These are phyloP conservation scores for Xerocomellus amylosporus DNA, from an alignment of 768 basidiomycete species.

Conservation along the genomic window DNA sequence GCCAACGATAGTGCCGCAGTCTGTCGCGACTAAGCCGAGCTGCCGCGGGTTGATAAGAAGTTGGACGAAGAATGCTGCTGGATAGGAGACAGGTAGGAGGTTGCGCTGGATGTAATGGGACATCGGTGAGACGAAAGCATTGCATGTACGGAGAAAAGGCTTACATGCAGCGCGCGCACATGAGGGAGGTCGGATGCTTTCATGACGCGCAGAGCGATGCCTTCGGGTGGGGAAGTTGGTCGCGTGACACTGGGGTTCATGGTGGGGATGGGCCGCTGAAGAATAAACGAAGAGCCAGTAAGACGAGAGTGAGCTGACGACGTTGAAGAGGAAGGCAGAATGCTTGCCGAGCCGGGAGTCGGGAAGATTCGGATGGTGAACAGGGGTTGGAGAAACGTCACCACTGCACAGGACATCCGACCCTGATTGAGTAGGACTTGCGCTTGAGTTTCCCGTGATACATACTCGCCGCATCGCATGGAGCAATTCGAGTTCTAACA, in stretches of 20 bases:
- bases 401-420: not conserved
- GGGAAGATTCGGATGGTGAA: slow-evolving; percentile 18
- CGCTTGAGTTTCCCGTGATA: no score
- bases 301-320: not conserved
- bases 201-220: slow-evolving; percentile 25
- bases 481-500: no score
- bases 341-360: not conserved
- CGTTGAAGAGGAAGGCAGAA: no score
- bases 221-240: slow-evolving; percentile 3
- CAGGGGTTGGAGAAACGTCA: not conserved
- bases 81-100: slow-evolving; percentile 29
- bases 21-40: slow-evolving; percentile 30
- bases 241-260: slow-evolving; percentile 6
- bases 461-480: not conserved
- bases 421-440: not conserved
- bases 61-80: slow-evolving; percentile 31
- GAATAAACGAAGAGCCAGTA: not conserved
- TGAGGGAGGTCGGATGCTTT: slow-evolving; percentile 28
- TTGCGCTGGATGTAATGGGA: slow-evolving; percentile 12
- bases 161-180: slow-evolving; percentile 27
- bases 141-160: not conserved
- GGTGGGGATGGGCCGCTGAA: not conserved
- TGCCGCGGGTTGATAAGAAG: slow-evolving; percentile 29
- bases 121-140: not conserved
- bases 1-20: slow-evolving; percentile 20